Evolutionary conservation across 129 eudicot genomes (phyloP).

Genomic region (Logfia minima): DNA sequence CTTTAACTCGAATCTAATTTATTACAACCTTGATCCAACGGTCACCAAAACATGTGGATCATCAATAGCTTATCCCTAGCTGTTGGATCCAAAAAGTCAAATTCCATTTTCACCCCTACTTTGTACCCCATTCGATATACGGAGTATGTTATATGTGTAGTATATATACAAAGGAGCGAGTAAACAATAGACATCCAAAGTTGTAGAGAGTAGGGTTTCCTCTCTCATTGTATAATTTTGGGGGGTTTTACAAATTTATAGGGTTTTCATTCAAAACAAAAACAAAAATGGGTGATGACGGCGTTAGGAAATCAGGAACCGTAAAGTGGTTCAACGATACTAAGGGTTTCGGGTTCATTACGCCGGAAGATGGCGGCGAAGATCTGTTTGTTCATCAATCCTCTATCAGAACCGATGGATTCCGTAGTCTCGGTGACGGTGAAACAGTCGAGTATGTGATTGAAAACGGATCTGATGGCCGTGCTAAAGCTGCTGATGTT

Average conservation of each 20-base stretch:
- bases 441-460: slow-evolving; percentile 65
- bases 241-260: background rate
- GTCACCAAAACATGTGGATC: background rate
- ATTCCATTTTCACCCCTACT: background rate
- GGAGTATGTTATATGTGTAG: no score
- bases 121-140: background rate
- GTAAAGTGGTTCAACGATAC: slow-evolving; percentile 48
- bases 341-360: slow-evolving; percentile 40
- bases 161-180: background rate
- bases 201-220: slow-evolving; percentile 36
- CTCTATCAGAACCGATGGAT: slow-evolving; percentile 70
- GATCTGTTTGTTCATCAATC: slow-evolving; percentile 87
- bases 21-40: background rate
- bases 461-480: slow-evolving; percentile 58
- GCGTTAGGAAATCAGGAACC: slow-evolving; percentile 32
- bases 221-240: background rate
- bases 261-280: background rate
- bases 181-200: background rate
- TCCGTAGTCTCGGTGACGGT: slow-evolving; percentile 72
- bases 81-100: background rate
- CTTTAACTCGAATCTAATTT: no score
- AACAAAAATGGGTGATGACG: background rate
- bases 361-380: slow-evolving; percentile 66
- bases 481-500: slow-evolving; percentile 61
- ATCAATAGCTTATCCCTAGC: background rate